A percentile compares a stretch with the other conserved stretches of the same genome.
Conservation (phyloP, 306 rosid species). For the Cucurbita argyrosperma region DNA sequence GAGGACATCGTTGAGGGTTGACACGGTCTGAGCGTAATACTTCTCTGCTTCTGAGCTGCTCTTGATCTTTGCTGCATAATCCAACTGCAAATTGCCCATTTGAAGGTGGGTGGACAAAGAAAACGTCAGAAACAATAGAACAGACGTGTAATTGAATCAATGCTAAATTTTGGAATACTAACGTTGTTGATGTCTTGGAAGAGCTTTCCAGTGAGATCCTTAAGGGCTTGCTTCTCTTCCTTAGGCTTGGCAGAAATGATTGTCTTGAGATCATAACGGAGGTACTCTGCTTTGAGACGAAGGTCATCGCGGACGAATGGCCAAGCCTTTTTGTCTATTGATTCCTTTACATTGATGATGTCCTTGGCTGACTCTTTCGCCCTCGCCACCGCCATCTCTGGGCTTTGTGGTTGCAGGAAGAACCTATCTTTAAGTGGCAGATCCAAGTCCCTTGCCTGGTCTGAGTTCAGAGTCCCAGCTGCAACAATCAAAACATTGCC, state of each 20-base stretch:
- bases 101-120: background rate
- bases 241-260: slow-evolving; percentile 61
- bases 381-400: slow-evolving; percentile 55
- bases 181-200: slow-evolving; percentile 60
- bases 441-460: slow-evolving; percentile 61
- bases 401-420: slow-evolving; percentile 60
- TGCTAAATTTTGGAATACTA: slow-evolving; percentile 10
- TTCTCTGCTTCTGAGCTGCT: slow-evolving; percentile 83
- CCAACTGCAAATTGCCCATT: slow-evolving; percentile 37
- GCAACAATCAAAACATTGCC: slow-evolving; percentile 9
- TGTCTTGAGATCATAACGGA: slow-evolving; percentile 77
- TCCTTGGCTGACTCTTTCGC: slow-evolving; percentile 91
- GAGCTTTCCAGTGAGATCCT: slow-evolving; percentile 79
- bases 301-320: slow-evolving; percentile 82
- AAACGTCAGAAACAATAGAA: background rate
- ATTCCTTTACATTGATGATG: slow-evolving; percentile 51
- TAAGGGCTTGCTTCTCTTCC: slow-evolving; percentile 57
- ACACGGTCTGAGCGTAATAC: slow-evolving; percentile 61
- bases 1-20: slow-evolving; percentile 72
- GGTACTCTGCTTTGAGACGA: slow-evolving; percentile 57
- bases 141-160: background rate
- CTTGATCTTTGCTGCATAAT: slow-evolving; percentile 86
- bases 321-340: slow-evolving; percentile 91
- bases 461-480: slow-evolving; percentile 91
- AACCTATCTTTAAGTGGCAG: slow-evolving; percentile 74